Evolutionary conservation across 768 basidiomycete genomes (phyloP).

Genomic region (Filobasidium floriforme): DNA sequence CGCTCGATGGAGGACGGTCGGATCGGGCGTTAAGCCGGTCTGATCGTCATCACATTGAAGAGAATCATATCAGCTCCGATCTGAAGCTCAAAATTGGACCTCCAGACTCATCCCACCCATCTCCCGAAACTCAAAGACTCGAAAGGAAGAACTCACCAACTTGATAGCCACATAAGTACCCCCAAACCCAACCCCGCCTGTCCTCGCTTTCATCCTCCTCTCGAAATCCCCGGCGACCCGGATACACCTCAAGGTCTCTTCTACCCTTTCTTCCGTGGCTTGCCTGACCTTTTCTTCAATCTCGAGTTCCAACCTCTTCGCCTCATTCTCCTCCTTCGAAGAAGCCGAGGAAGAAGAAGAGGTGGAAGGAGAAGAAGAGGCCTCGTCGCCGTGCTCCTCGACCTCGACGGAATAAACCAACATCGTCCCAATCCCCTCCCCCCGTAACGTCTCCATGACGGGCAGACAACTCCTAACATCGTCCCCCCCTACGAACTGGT

Average conservation of each 20-base stretch:
- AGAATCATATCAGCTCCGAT: too few relatives aligned
- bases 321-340: too few relatives aligned
- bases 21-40: conserved; percentile 41
- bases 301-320: too few relatives aligned
- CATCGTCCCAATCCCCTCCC: conserved; percentile 63
- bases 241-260: conserved; percentile 68
- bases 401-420: conserved; percentile 84
- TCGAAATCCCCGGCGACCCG: conserved; percentile 78
- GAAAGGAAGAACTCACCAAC: conserved; percentile 51
- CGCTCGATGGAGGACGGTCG: conserved; percentile 40
- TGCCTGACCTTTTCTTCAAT: conserved; percentile 51
- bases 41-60: not conserved
- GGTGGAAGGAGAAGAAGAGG: too few relatives aligned
- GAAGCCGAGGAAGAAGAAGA: too few relatives aligned
- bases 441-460: conserved; percentile 57
- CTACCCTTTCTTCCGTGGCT: conserved; percentile 49
- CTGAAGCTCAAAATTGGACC: too few relatives aligned
- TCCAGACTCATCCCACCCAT: too few relatives aligned
- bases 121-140: not conserved
- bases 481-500: conserved; percentile 87
- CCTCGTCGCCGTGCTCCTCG: conserved; percentile 62
- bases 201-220: conserved; percentile 45
- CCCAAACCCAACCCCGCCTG: conserved; percentile 16
- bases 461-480: conserved; percentile 63
- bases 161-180: conserved; percentile 80